phyloP scores from a whole-genome alignment of 805 yeast species.

The Wickerhamomyces mucosus region DNA sequence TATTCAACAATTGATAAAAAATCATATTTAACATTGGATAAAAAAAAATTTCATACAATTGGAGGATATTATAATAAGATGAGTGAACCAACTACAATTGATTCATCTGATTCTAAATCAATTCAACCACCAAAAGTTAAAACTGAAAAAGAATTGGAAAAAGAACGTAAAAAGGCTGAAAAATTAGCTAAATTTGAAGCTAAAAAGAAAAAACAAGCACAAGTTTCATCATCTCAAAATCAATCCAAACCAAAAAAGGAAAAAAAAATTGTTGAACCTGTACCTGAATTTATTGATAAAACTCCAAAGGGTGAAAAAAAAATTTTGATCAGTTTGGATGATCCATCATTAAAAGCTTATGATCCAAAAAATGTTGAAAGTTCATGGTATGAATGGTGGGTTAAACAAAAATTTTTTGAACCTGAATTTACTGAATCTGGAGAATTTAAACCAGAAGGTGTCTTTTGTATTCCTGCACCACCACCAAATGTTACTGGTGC shows the following conservation, averaged over 20 bases:
- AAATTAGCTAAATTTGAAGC: conserved; percentile 82
- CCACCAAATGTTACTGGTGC: conserved; percentile 99
- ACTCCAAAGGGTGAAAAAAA: conserved; percentile 91
- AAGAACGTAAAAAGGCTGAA: conserved; percentile 83
- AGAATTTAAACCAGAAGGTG: conserved; percentile 67
- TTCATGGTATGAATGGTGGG: conserved; percentile 99
- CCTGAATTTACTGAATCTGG: conserved; percentile 80
- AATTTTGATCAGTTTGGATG: conserved; percentile 74
- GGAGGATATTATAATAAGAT: too few species aligned
- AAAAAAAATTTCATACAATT: too few species aligned
- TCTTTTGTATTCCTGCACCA: conserved; percentile 92
- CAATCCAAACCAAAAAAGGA: conserved; percentile 52
- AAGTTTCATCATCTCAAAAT: conserved; percentile 25
- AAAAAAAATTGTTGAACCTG: conserved; percentile 61
- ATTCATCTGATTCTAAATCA: conserved; percentile 21
- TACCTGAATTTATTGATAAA: conserved; percentile 77
- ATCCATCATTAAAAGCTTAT: conserved; percentile 89
- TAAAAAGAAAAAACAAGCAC: conserved; percentile 64
- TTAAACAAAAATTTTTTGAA: conserved; percentile 72
- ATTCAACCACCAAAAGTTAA: conserved; percentile 33
- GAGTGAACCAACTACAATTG: too few species aligned
- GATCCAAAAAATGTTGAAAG: conserved; percentile 89
- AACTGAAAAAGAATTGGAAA: conserved; percentile 75
- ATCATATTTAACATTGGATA: too few species aligned
- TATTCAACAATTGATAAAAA: too few species aligned